Conservation (phyloP, 2,329 filamentous ascomycete genomes). For the Westerdykella aurantiaca region DNA sequence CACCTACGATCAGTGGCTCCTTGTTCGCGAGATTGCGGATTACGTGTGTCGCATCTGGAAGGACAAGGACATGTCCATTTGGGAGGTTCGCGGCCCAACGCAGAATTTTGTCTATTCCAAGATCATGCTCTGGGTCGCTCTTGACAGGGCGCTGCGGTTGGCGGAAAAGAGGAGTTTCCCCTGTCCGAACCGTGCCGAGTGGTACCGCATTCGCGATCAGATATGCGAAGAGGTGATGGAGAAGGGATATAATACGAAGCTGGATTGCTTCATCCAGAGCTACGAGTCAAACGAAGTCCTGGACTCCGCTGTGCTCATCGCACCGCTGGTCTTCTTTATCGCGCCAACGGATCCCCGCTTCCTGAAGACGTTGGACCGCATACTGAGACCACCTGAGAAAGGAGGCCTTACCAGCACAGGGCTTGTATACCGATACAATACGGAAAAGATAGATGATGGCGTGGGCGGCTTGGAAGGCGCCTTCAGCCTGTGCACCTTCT, state of each 20-base stretch:
- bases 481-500: slow-evolving; percentile 78
- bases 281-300: slow-evolving; percentile 66
- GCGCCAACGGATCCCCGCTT: slow-evolving; percentile 72
- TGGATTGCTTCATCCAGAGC: slow-evolving; percentile 67
- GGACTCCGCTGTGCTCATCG: slow-evolving; percentile 70
- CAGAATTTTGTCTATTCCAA: slow-evolving; percentile 79
- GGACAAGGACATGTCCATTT: slow-evolving; percentile 71
- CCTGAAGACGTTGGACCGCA: slow-evolving; percentile 63
- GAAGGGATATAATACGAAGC: slow-evolving; percentile 67
- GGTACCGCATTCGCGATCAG: slow-evolving; percentile 60
- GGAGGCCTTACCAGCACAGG: slow-evolving; percentile 70
- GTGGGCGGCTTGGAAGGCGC: slow-evolving; percentile 70
- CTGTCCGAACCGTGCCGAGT: slow-evolving; percentile 62
- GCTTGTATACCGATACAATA: slow-evolving; percentile 70
- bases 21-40: slow-evolving; percentile 62
- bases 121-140: slow-evolving; percentile 76
- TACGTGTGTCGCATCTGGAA: slow-evolving; percentile 64
- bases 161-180: slow-evolving; percentile 70
- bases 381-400: slow-evolving; percentile 66
- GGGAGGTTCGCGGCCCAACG: slow-evolving; percentile 71
- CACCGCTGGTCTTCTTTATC: slow-evolving; percentile 74
- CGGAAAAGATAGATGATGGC: slow-evolving; percentile 61
- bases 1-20: slow-evolving; percentile 70
- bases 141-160: slow-evolving; percentile 68
- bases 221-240: slow-evolving; percentile 74